These are phyloP conservation scores for Wickerhamomyces chambardii DNA, from an alignment of 805 yeast species.

Conservation along the genomic window DNA sequence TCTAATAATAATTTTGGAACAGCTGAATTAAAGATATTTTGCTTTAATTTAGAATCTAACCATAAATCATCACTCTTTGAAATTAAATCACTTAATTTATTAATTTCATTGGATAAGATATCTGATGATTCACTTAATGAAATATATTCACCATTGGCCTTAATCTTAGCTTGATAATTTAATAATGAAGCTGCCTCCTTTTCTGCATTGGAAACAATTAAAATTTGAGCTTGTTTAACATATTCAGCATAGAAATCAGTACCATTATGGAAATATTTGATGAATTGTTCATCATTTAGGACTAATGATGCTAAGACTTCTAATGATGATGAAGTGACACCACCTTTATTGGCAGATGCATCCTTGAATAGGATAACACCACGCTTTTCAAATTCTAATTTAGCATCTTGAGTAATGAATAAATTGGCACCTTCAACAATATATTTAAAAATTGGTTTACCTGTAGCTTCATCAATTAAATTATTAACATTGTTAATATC, in stretches of 20 bases:
- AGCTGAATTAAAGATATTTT: constrained; percentile 65
- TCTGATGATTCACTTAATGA: constrained; percentile 67
- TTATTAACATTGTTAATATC: constrained; percentile 73
- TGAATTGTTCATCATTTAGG: constrained; percentile 77
- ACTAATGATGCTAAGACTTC: constrained; percentile 94
- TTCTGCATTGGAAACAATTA: constrained; percentile 69
- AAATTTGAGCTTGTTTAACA: constrained; percentile 74
- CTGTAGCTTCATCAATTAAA: constrained; percentile 67
- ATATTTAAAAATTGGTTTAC: constrained; percentile 71
- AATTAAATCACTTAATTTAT: constrained; percentile 78
- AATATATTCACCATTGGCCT: constrained; percentile 53
- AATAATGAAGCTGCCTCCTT: constrained; percentile 84
- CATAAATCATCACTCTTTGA: constrained; percentile 81
- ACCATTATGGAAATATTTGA: constrained; percentile 58
- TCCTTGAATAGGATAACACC: constrained; percentile 88
- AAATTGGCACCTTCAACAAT: constrained; percentile 97
- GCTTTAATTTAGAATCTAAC: constrained; percentile 68
- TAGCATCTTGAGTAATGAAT: constrained; percentile 92
- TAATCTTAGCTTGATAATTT: constrained; percentile 45
- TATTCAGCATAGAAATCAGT: constrained; percentile 79
- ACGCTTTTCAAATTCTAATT: constrained; percentile 74
- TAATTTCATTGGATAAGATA: constrained; percentile 72
- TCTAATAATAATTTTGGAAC: constrained; percentile 67
- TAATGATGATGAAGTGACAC: constrained; percentile 93
- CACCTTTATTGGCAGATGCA: constrained; percentile 97